A percentile compares a stretch with the other conserved stretches of the same genome.
Conservation (phyloP, 1,284 basidiomycete genomes). For the Volvariella volvacea region DNA sequence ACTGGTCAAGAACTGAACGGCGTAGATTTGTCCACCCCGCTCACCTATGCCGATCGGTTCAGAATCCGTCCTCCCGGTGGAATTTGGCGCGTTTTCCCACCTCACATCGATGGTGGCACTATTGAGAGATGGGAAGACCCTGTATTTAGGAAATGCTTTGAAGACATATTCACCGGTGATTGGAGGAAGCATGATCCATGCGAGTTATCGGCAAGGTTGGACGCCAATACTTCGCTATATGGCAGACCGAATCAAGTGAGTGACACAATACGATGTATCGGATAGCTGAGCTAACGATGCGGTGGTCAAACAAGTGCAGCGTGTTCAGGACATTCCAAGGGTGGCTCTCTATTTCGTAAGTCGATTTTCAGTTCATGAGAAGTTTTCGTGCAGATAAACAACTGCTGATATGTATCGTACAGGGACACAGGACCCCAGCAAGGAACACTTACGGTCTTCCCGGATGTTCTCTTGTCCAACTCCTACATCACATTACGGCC, state of each 20-base stretch:
- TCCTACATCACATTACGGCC: constrained; percentile 81
- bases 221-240: constrained; percentile 57
- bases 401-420: no score
- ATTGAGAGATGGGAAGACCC: constrained; percentile 86
- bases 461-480: constrained; percentile 66
- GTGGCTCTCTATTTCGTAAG: constrained; percentile 60
- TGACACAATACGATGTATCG: no score
- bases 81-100: constrained; percentile 60
- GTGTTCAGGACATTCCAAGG: constrained; percentile 83
- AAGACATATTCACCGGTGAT: constrained; percentile 57
- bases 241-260: constrained; percentile 52
- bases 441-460: constrained; percentile 78
- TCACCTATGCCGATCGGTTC: constrained; percentile 80
- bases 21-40: constrained; percentile 63
- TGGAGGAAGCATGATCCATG: constrained; percentile 73
- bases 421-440: constrained; percentile 69
- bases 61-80: constrained; percentile 75
- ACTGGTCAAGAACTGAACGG: constrained; percentile 31
- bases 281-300: no score
- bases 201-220: constrained; percentile 53
- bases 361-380: no score
- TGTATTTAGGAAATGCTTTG: constrained; percentile 59
- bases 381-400: no score
- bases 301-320: no score
- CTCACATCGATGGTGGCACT: constrained; percentile 77